These are phyloP conservation scores for Ajuga reptans DNA, from an alignment of 305 asterid species.

Conservation along the genomic window DNA sequence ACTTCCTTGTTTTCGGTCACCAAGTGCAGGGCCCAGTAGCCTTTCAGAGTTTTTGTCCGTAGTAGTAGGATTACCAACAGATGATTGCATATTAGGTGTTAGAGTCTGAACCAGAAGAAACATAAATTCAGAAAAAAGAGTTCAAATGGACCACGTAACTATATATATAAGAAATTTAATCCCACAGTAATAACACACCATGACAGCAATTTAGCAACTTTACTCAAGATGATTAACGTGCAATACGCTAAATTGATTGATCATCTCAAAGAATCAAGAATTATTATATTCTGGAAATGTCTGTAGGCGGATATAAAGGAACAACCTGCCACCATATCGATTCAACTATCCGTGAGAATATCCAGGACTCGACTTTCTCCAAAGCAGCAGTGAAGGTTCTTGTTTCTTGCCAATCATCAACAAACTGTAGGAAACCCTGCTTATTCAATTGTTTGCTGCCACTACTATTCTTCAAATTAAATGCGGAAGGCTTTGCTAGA, in stretches of 20 bases:
- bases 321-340: constrained; percentile 99
- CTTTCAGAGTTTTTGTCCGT: constrained; percentile 38
- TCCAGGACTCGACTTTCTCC: constrained; percentile 87
- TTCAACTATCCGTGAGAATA: constrained; percentile 79
- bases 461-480: constrained; percentile 31
- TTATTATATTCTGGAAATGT: neutral
- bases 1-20: constrained; percentile 71
- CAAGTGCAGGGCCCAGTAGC: constrained; percentile 58
- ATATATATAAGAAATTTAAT: constrained; percentile 4
- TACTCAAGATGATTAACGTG: neutral
- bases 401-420: constrained; percentile 93
- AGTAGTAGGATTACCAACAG: constrained; percentile 31
- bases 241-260: neutral
- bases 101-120: constrained; percentile 50
- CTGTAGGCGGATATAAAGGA: neutral
- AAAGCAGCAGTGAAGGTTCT: constrained; percentile 69
- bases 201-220: neutral
- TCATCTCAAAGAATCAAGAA: constrained; percentile 1
- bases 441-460: constrained; percentile 40
- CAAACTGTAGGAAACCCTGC: constrained; percentile 43
- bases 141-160: constrained; percentile 3
- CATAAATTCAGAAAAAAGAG: constrained; percentile 8
- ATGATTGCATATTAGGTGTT: constrained; percentile 92
- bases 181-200: neutral
- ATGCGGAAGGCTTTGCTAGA: constrained; percentile 32